Evolutionary conservation across 2,329 filamentous ascomycete genomes (phyloP).

Genomic region (Chaetothyriales sp.): DNA sequence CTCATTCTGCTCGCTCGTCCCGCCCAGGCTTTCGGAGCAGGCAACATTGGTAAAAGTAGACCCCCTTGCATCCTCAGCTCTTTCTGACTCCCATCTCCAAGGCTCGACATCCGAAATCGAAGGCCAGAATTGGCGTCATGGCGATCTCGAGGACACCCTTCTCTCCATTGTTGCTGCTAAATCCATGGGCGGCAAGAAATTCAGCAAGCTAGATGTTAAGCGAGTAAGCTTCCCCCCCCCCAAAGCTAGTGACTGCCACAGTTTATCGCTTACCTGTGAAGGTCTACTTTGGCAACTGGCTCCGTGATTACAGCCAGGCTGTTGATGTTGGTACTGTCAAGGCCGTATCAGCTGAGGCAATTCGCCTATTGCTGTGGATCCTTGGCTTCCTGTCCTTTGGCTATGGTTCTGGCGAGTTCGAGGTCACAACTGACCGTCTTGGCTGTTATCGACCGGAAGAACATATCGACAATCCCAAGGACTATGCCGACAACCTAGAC

Average conservation of each 20-base stretch:
- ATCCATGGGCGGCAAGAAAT: conserved; percentile 60
- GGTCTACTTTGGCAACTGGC: conserved; percentile 94
- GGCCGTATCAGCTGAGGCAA: conserved; percentile 77
- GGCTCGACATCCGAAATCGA: conserved; percentile 63
- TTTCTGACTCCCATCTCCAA: conserved; percentile 21
- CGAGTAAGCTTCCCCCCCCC: conserved; percentile 12
- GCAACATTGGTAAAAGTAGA: conserved; percentile 48
- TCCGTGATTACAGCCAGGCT: conserved; percentile 84
- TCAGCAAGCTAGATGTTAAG: conserved; percentile 74
- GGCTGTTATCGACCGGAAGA: conserved; percentile 73
- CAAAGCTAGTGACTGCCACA: not conserved
- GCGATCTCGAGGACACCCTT: conserved; percentile 85
- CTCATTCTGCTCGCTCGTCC: conserved; percentile 55
- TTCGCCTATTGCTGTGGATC: conserved; percentile 76
- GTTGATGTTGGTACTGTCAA: conserved; percentile 90
- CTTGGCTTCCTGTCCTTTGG: conserved; percentile 83
- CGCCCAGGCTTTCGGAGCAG: conserved; percentile 68
- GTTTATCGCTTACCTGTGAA: conserved; percentile 26
- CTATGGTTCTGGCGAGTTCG: conserved; percentile 70
- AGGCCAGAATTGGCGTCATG: conserved; percentile 78
- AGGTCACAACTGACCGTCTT: conserved; percentile 64
- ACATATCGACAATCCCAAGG: conserved; percentile 66
- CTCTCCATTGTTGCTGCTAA: conserved; percentile 56
- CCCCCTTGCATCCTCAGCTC: too few species aligned
- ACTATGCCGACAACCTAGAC: conserved; percentile 80